These are phyloP conservation scores for Isoetes taiwanensis DNA, from an alignment of 75 land plant species.

Conservation along the genomic window DNA sequence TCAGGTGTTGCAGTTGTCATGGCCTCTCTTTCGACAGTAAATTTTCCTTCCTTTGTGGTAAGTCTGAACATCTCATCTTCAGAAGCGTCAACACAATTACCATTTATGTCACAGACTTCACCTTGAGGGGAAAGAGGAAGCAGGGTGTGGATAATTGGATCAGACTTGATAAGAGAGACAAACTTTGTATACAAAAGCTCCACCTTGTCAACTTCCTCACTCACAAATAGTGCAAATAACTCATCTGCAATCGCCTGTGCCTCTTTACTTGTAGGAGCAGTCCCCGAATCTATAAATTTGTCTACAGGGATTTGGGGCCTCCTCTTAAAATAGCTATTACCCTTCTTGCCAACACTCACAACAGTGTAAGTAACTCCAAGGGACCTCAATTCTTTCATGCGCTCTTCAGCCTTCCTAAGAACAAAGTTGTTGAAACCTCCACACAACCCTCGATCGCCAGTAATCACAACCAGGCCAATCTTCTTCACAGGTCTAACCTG, in stretches of 20 bases:
- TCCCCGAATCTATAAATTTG: conserved; percentile 24
- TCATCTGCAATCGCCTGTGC: conserved; percentile 67
- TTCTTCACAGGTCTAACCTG: conserved; percentile 39
- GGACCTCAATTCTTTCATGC: conserved; percentile 24
- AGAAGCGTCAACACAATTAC: conserved; percentile 50
- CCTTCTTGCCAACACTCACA: conserved; percentile 51
- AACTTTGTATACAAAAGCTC: conserved; percentile 56
- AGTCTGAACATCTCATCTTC: conserved; percentile 58
- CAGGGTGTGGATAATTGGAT: conserved; percentile 50
- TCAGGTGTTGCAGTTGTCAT: conserved; percentile 25
- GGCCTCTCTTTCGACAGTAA: conserved; percentile 37
- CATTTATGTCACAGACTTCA: conserved; percentile 51
- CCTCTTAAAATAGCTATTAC: conserved; percentile 35
- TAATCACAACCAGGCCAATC: conserved; percentile 49
- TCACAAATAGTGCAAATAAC: conserved; percentile 42
- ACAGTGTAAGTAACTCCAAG: conserved; percentile 32
- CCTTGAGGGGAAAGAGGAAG: conserved; percentile 53
- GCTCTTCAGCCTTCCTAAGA: conserved; percentile 39
- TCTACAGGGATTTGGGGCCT: conserved; percentile 47
- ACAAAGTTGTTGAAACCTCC: conserved; percentile 53
- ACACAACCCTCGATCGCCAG: conserved; percentile 59
- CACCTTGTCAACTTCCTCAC: conserved; percentile 57
- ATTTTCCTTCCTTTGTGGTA: conserved; percentile 47
- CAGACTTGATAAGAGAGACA: conserved; percentile 51
- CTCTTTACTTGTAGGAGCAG: conserved; percentile 36